Evolutionary conservation across 208 protist species (phyloP).

Genomic region (Acanthamoeba lenticulata): DNA sequence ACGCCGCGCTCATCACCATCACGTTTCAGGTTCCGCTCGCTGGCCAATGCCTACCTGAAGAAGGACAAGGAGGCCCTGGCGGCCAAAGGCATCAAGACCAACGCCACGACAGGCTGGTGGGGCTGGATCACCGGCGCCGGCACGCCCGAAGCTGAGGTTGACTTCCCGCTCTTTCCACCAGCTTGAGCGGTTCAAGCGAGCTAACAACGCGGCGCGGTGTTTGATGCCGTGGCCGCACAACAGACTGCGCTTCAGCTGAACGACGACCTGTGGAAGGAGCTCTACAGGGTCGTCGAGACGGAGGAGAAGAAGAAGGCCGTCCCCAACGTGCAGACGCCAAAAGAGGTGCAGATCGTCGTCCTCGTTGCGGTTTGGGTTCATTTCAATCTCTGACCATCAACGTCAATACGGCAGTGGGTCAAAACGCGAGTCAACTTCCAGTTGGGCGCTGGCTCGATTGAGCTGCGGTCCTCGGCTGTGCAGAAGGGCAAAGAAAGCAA

Average conservation of each 20-base stretch:
- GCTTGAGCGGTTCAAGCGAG: no score
- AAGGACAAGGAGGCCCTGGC: constrained; percentile 18
- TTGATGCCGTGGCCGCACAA: no score
- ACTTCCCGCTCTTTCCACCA: no score
- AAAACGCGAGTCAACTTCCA: constrained; percentile 41
- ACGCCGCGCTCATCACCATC: background rate
- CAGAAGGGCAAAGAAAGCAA: background rate
- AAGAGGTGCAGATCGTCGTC: background rate
- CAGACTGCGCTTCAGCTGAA: constrained; percentile 27
- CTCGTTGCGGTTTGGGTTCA: background rate
- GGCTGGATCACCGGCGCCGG: constrained; percentile 19
- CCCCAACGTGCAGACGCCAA: background rate
- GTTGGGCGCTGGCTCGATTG: background rate
- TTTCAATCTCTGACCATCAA: no score
- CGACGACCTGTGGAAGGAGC: constrained; percentile 61
- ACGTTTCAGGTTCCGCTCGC: constrained; percentile 16
- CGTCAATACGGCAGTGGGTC: background rate
- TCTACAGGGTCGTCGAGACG: constrained; percentile 17
- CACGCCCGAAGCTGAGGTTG: background rate
- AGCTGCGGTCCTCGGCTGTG: constrained; percentile 3
- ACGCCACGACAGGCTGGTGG: constrained; percentile 44
- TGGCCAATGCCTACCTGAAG: constrained; percentile 55
- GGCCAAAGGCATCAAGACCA: constrained; percentile 33
- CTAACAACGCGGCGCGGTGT: no score
- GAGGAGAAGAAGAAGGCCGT: constrained; percentile 16